These are phyloP conservation scores for Pelargonium nanum DNA, from an alignment of 345 rosid genomes.

Conservation along the genomic window DNA sequence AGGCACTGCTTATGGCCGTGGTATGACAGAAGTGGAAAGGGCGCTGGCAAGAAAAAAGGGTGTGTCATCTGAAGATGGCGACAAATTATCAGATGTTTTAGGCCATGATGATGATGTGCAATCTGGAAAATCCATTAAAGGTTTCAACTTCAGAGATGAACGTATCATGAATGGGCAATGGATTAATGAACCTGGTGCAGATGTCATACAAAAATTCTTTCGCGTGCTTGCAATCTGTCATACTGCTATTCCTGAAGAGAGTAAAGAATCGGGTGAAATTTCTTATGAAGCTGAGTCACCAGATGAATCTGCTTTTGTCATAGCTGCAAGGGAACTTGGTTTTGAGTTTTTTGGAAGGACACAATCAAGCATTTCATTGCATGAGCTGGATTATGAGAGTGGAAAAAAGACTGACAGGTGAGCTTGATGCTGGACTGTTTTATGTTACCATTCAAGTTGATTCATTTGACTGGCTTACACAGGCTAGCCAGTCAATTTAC, in stretches of 20 bases:
- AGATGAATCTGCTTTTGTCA: conserved; percentile 81
- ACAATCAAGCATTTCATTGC: conserved; percentile 48
- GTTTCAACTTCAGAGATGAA: conserved; percentile 78
- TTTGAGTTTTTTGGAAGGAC: conserved; percentile 58
- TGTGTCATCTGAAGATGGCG: conserved; percentile 21
- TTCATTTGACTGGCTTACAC: conserved; percentile 4
- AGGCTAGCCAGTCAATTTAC: too few species aligned
- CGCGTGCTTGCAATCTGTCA: conserved; percentile 66
- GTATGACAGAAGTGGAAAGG: conserved; percentile 73
- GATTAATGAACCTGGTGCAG: conserved; percentile 39
- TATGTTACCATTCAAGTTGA: not conserved
- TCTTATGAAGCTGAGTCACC: conserved; percentile 83
- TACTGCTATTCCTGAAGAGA: conserved; percentile 57
- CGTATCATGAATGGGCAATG: conserved; percentile 62
- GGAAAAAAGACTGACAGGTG: conserved; percentile 40
- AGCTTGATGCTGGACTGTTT: too few species aligned
- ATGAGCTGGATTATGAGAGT: conserved; percentile 36
- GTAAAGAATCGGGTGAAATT: conserved; percentile 29
- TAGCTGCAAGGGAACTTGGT: conserved; percentile 76
- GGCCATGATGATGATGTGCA: conserved; percentile 2
- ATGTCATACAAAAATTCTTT: conserved; percentile 46
- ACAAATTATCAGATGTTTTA: conserved; percentile 10
- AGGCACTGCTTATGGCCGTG: conserved; percentile 61
- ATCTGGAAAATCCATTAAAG: conserved; percentile 37
- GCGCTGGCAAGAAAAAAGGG: conserved; percentile 29